Base-by-base conservation (phyloP, 2,329 filamentous ascomycete genomes). In the Trichoderma pleuroti region DNA sequence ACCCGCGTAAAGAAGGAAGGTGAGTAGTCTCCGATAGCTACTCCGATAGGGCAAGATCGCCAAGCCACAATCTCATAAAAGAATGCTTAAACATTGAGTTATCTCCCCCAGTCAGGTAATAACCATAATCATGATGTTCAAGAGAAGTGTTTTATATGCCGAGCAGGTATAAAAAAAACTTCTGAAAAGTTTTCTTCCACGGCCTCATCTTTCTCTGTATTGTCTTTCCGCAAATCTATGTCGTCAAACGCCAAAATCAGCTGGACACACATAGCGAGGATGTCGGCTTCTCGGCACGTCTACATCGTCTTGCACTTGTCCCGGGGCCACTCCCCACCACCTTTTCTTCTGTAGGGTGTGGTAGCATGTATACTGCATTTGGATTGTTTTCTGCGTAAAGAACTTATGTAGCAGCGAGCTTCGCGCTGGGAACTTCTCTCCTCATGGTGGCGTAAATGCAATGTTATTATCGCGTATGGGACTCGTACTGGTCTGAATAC, bases 251-350 rank as follows among this genome's bases (percentile, higher is more conserved):
- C 39, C 39, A 42, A 42, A 16, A 7, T 16, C n/a, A n/a, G 39
- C 39, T n/a, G 8, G 9, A 42, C 39, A 42, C 9, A n/a, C 8
- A 8, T 42, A 42, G 39, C 39, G 59, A 61, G 21, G 32, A n/a
- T 39, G 21, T 54, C 63, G 64, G 64, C 64, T 46, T 67, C 64
- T 67, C 64, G 64, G 64, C 64, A 67, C 34, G 24, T 59, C 21
- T n/a, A 46, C 26, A 42, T 32, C 18, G 36, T 34, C 52, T 26
- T 42, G 5, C 12, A 21, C 11, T 42, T 26, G 14, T 8, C n/a
- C 52, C 34, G 24, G 24, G 12, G n/a, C 18, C 39, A 21, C 7
- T 66, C 52, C 52, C 16, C 64, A 57, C 64, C 12, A 36, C 24
- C 52, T 21, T 42, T 34, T 42, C 8, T 5, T 30, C 7, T n/a